Evolutionary conservation across 176 grass and related monocot species (phyloP), one percentile per base, ranked within the genome.

Genomic region (Eleusine indica): DNA sequence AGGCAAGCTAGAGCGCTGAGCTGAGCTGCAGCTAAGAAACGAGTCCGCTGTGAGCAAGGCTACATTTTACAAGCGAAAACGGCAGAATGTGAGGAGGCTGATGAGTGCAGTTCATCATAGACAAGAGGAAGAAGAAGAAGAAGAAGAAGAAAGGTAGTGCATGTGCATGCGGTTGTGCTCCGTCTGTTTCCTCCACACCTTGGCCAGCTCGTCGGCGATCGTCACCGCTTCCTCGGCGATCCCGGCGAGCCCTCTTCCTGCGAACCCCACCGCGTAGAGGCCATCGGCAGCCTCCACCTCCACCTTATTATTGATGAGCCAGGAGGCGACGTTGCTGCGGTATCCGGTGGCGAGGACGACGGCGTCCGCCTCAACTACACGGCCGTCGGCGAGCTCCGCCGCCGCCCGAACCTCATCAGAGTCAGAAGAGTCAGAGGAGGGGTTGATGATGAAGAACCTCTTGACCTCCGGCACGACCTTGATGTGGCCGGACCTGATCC

Each of bases 281-380:
- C 79, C 88, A 30, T 79, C 58, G 41, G 73, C 73, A 6, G 73
- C 83, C 22, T 9, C 56, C 9, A 22, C 60, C 3, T n/a, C 12
- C 3, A 79, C 83, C 83, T 14, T 52, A 2, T 86, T 71, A 35
- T 35, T 35, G 32, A 35, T 71, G 72, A 90, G 71, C 88, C 88
- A 90, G 29, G 79, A 86, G 2, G 73, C 41, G 39, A 90, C 83
- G 40, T 86, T 90, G 18, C 88, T 86, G 58, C 79, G 68, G 83
- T 90, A 90, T n/a, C 88, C 88, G 14, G 83, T 90, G 13, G 88
- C 88, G 38, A 90, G 58, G 6, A 90, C 70, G 18, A 90, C 88
- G 1, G 79, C 84, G 35, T 90, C 79, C 1, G 67, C 83, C 48
- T 68, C 22, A 1, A 90, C 28, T 18, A 86, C 30, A 18, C 56